phyloP scores from a whole-genome alignment of 257 asterid genomes.

The Phtheirospermum japonicum region DNA sequence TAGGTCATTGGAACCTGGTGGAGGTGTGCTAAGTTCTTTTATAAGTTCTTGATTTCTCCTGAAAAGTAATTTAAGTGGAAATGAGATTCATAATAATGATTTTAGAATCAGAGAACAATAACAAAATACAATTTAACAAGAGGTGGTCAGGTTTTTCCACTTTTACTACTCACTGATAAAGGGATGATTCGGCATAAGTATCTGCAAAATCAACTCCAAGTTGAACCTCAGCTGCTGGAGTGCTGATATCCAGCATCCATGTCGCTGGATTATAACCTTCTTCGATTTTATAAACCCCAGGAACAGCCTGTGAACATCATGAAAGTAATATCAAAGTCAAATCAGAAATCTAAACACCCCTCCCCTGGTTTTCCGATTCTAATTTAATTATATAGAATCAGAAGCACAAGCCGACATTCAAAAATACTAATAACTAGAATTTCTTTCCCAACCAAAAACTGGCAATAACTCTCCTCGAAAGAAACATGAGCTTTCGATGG shows the following conservation, averaged over 20 bases:
- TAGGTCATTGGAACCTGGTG: conserved; percentile 44
- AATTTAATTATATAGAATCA: too few relatives aligned
- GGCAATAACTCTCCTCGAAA: too few relatives aligned
- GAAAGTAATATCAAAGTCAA: too few relatives aligned
- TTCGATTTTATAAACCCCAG: conserved; percentile 46
- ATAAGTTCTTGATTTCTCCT: conserved; percentile 49
- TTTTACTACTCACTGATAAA: conserved; percentile 38
- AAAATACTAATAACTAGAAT: too few relatives aligned
- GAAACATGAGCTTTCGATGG: too few relatives aligned
- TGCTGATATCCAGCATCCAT: conserved; percentile 54
- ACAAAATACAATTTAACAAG: not conserved
- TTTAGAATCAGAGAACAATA: not conserved
- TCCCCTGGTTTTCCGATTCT: too few relatives aligned
- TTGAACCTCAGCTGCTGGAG: conserved; percentile 38
- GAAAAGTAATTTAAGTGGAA: not conserved
- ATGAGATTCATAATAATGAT: not conserved
- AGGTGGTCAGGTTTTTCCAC: not conserved
- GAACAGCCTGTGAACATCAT: conserved; percentile 37
- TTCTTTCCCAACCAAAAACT: too few relatives aligned
- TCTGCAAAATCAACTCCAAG: conserved; percentile 51
- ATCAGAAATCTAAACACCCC: too few relatives aligned
- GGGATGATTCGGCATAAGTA: conserved; percentile 41
- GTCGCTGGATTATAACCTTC: conserved; percentile 56
- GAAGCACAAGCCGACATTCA: too few relatives aligned
- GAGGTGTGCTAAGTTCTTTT: conserved; percentile 45